Conservation (phyloP, 1,284 basidiomycete species). For the Irpex sp. region DNA sequence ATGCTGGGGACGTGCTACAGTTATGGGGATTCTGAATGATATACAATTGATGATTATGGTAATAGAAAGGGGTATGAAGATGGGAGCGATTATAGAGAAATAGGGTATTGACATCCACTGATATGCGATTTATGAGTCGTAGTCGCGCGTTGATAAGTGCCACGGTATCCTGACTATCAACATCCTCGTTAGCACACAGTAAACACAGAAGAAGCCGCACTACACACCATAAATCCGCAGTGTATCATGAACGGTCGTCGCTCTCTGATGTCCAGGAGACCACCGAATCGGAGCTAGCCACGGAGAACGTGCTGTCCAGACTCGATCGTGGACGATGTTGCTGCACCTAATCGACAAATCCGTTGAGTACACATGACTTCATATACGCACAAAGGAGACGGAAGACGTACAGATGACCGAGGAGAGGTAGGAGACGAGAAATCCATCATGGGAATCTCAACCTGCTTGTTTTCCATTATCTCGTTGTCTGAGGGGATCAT, state of each 20-base stretch:
- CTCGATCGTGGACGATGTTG: not conserved
- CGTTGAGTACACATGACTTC: not conserved
- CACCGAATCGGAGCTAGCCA: not conserved
- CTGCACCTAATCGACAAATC: not conserved
- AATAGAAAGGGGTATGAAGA: too few species aligned
- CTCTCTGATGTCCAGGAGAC: not conserved
- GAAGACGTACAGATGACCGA: not conserved
- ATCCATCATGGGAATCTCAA: constrained; percentile 3
- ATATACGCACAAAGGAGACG: too few species aligned
- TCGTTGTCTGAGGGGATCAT: not conserved
- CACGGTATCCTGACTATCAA: not conserved
- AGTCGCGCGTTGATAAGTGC: too few species aligned
- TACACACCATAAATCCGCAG: not conserved
- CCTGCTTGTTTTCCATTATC: not conserved
- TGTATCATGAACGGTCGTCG: not conserved
- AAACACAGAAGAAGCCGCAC: not conserved
- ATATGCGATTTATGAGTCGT: too few species aligned
- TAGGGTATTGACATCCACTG: not conserved
- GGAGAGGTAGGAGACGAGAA: not conserved
- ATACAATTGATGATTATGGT: too few species aligned
- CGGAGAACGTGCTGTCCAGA: not conserved
- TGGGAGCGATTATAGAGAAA: not conserved
- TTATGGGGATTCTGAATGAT: too few species aligned
- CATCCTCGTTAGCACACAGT: not conserved
- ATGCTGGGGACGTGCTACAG: too few species aligned